Conservation (phyloP, 768 basidiomycete species). For the Saitozyma sp. region DNA sequence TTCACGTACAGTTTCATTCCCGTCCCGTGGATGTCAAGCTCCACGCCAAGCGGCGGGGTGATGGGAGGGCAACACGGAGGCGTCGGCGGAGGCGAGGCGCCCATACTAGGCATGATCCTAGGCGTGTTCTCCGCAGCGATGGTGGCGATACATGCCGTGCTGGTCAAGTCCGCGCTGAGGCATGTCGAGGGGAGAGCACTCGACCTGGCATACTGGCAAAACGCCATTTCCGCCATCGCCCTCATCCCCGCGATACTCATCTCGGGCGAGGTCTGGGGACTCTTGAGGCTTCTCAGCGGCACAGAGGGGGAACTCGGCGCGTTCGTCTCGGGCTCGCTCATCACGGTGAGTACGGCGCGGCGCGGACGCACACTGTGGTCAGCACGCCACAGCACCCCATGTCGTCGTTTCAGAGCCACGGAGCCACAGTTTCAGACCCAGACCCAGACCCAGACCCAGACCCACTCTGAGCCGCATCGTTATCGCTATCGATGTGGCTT, state of each 20-base stretch:
- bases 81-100: constrained; percentile 14
- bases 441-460: no score
- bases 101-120: constrained; percentile 29
- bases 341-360: no score
- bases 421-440: no score
- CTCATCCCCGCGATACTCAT: constrained; percentile 16
- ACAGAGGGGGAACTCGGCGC: no score
- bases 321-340: no score
- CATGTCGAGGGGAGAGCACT: constrained; percentile 22
- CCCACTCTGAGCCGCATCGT: no score
- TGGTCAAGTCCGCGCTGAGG: constrained; percentile 30
- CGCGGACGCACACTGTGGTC: no score
- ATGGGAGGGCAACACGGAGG: neutral
- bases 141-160: constrained; percentile 30
- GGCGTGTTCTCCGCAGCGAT: constrained; percentile 26
- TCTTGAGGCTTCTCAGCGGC: no score
- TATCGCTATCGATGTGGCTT: no score
- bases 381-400: no score
- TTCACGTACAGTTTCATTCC: constrained; percentile 31
- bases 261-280: constrained; percentile 12
- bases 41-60: no score
- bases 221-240: constrained; percentile 18
- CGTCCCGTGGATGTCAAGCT: neutral
- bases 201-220: constrained; percentile 35
- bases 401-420: no score